A percentile compares a stretch with the other conserved stretches of the same genome.
These are phyloP conservation scores for Schizochytrium sp. DNA, from an alignment of 108 stramenopile genomes.

Conservation along the genomic window DNA sequence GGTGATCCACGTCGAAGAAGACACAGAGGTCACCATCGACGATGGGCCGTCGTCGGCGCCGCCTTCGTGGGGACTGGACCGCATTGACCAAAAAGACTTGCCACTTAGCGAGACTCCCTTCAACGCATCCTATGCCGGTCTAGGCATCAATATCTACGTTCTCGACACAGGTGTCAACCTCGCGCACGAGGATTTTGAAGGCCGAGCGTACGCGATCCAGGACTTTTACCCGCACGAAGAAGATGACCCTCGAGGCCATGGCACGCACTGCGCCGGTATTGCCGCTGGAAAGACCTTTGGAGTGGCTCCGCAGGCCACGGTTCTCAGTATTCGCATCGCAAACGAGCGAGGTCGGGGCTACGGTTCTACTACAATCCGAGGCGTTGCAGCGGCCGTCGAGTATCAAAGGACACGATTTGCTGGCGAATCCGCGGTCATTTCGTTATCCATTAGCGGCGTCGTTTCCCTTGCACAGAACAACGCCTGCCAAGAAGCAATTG, in stretches of 20 bases:
- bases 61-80: not conserved
- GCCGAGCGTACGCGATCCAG: not conserved
- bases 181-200: not conserved
- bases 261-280: slow-evolving; percentile 27
- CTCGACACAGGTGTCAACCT: not conserved
- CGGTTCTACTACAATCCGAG: not conserved
- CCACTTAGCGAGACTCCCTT: not conserved
- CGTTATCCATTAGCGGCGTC: not conserved
- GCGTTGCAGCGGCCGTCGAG: not conserved
- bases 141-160: not conserved
- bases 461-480: not conserved
- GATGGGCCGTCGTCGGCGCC: not conserved
- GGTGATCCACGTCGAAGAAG: too few species aligned
- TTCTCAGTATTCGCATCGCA: not conserved
- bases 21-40: too few species aligned
- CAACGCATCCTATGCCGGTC: not conserved
- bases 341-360: not conserved
- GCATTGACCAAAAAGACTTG: not conserved
- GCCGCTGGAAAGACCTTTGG: not conserved
- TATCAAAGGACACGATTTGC: not conserved
- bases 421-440: not conserved
- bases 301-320: not conserved
- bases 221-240: not conserved
- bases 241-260: not conserved
- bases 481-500: not conserved